Evolutionary conservation across 805 yeast species (phyloP), one percentile per base, ranked within the genome.

Genomic region (Wickerhamiella australiensis): DNA sequence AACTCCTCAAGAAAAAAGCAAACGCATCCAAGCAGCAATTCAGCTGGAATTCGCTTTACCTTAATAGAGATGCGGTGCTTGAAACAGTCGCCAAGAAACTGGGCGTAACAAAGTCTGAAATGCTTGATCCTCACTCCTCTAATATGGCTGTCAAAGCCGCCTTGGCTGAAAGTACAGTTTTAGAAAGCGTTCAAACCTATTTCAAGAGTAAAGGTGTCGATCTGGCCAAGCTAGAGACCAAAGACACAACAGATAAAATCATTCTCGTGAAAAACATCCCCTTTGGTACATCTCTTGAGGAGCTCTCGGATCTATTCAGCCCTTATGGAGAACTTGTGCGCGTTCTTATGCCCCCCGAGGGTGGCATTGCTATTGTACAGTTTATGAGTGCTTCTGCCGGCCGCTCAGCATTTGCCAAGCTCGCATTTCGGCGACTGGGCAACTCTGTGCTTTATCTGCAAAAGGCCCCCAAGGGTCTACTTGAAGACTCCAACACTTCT

Each of bases 131-230:
- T 1, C 83, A 85, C 57, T 85, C 80, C 55, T 75, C 94, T 6
- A 79, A 74, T 52, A 82, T 95, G 47, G 96, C 95, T 1, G 97
- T 92, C 12, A 85, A 88, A 62, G 97, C 88, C 66, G 97, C 98
- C 0, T 74, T 92, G 54, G 97, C 98, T 0, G 98, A 92, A 68
- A 94, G 96, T 2, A 92, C 87, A 61, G 95, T 88, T 15, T 80
- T 92, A 59, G 92, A 88, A 42, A 92, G 82, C 64, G 95, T 92
- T 11, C 77, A 95, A 60, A 77, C 78, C 57, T 92, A 79, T 66
- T 92, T 92, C 65, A 95, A 86, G 63, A 66, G 70, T 21, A 81
- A 81, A 61, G 94, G 95, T 31, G 85, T 92, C 40, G 96, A 90
- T 68, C 68, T 92, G 53, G 72, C 81, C 2, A 74, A 78, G 31